These are phyloP conservation scores for Drosera capensis DNA, from an alignment of 148 eudicot species.

Conservation along the genomic window DNA sequence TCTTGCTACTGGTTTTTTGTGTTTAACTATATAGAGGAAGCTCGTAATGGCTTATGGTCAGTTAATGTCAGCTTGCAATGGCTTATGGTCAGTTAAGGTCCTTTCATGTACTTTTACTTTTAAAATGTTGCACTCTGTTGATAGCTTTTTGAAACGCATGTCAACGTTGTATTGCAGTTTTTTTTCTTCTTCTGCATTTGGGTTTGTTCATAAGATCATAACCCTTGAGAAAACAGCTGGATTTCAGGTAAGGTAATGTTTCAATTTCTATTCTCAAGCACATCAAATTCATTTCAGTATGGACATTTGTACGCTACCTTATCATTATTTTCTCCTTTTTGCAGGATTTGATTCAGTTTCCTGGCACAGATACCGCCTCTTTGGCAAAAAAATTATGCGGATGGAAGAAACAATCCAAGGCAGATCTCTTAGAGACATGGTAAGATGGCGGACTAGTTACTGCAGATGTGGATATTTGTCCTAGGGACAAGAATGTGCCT, in stretches of 20 bases:
- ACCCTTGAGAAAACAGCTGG: conserved; percentile 90
- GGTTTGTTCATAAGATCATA: conserved; percentile 78
- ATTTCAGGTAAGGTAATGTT: conserved; percentile 72
- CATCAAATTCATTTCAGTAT: no score
- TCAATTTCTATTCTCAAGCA: background rate
- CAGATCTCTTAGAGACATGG: background rate
- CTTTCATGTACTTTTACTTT: background rate
- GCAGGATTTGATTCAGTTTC: conserved; percentile 66
- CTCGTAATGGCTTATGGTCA: no score
- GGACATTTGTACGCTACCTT: no score
- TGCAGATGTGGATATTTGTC: background rate
- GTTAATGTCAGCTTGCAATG: no score
- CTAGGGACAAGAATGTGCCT: conserved; percentile 2
- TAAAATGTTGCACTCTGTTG: background rate
- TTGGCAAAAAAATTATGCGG: conserved; percentile 60
- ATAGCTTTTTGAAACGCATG: background rate
- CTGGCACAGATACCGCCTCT: conserved; percentile 54
- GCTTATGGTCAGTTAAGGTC: no score
- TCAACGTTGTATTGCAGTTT: conserved; percentile 18
- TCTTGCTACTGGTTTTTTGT: no score
- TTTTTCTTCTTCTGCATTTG: conserved; percentile 86
- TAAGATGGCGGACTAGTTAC: conserved; percentile 1
- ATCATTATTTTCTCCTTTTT: conserved; percentile 3
- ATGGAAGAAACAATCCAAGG: conserved; percentile 84
- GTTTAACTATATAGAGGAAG: no score